phyloP scores from a whole-genome alignment of 164 flowering plant species.

The Protea cynaroides region DNA sequence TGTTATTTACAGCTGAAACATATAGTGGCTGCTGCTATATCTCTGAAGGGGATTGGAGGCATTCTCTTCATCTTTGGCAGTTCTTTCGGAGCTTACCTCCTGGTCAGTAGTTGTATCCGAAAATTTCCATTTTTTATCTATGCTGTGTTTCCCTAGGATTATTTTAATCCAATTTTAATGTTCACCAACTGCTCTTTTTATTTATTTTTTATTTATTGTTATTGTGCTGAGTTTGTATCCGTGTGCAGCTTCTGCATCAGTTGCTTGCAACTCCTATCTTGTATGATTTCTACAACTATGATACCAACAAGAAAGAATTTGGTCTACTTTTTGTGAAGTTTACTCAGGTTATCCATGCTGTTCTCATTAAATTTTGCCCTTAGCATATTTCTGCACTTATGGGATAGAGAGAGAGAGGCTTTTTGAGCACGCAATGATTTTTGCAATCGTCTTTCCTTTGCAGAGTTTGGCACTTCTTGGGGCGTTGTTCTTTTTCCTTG shows the following conservation, averaged over 20 bases:
- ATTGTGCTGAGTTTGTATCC: not conserved
- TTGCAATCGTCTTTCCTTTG: not conserved
- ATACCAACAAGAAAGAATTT: conserved; percentile 46
- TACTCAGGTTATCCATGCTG: conserved; percentile 38
- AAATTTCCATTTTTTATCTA: too few species aligned
- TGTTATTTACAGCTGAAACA: conserved; percentile 40
- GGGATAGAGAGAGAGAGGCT: too few species aligned
- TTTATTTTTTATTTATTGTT: too few species aligned
- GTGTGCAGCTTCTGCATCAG: conserved; percentile 48
- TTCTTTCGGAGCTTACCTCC: conserved; percentile 65
- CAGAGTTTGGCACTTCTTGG: conserved; percentile 63
- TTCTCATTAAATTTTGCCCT: too few species aligned
- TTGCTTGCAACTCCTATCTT: conserved; percentile 50
- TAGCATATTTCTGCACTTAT: too few species aligned
- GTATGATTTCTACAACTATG: conserved; percentile 74
- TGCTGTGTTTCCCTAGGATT: not conserved
- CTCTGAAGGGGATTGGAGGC: conserved; percentile 62
- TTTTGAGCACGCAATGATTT: too few species aligned
- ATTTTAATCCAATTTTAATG: too few species aligned
- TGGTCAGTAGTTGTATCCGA: conserved; percentile 33
- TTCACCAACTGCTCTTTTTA: too few species aligned
- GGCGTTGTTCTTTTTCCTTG: conserved; percentile 61
- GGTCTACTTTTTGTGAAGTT: conserved; percentile 52
- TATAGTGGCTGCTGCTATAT: conserved; percentile 37
- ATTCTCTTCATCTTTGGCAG: conserved; percentile 66